Base-by-base conservation (phyloP, 257 asterid genomes). In the Pogostemon cablin region DNA sequence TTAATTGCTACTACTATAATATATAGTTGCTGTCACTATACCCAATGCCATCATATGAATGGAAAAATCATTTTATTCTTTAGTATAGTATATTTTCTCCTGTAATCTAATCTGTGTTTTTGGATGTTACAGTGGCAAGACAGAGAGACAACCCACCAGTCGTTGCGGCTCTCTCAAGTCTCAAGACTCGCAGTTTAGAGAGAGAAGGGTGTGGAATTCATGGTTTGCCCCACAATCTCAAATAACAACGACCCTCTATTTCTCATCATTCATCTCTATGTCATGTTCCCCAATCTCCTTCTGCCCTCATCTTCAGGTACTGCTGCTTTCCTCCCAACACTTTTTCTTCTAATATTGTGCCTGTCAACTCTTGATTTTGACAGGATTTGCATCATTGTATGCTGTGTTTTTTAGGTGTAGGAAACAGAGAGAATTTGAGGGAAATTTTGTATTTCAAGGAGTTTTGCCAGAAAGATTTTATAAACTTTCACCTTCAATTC, bases 101-200 rank as follows among this genome's bases (percentile, higher is more conserved):
- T 71, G 69, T 68, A 75, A 78, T 63, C 75, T 68, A 25, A 25
- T 25, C 39, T 56, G 78, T 17, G 9, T 9, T 3, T 68, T 72
- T 50, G 71, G 78, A 68, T 75, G 79, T 73, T 75, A 71, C 81
- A 79, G 80, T 58, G 78, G 73, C 79, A n/a, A 76, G 75, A 57
- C 74, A 69, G 85, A 83, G 78, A 65, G 86, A 80, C 89, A 79
- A 70, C 78, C 82, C 84, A 83, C 86, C 90, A 63, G 87, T 77
- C 77, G 86, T 85, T 86, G 93, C 93, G 86, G 85, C 87, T 80
- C 71, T 74, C 80, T 62, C 78, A 85, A 80, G 89, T 80, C 79
- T 82, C 68, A 74, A 40, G 3, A 56, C 80, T 52, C 72, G 17
- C 64, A 38, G 43, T 46, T 54, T 71, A 77, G 85, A 74, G 84